Evolutionary conservation across 495 filamentous ascomycete genomes (phyloP).

Genomic region (Podospora australis): DNA sequence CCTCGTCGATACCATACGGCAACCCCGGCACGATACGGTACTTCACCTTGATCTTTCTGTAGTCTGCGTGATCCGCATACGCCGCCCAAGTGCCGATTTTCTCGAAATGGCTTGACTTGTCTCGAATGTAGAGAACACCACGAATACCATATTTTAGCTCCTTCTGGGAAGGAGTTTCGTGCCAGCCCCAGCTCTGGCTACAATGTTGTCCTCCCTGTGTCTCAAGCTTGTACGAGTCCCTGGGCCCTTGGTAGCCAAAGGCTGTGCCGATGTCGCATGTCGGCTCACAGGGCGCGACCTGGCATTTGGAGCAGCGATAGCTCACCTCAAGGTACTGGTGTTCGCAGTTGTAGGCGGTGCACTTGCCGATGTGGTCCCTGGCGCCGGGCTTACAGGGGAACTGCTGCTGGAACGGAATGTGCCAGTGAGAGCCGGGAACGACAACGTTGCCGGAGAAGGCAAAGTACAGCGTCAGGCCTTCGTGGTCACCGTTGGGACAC

Average conservation of each 20-base stretch:
- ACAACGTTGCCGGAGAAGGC: not conserved
- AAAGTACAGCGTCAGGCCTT: not conserved
- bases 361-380: not conserved
- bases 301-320: conserved; percentile 1
- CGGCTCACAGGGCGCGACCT: not conserved
- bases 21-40: not conserved
- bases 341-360: not conserved
- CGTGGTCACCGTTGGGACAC: conserved; percentile 3
- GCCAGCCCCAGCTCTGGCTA: not conserved
- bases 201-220: not conserved
- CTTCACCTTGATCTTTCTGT: not conserved
- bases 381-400: conserved; percentile 1
- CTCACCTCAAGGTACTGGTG: not conserved
- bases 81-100: not conserved
- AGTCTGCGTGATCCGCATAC: not conserved
- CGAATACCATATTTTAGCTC: not conserved
- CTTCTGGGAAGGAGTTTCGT: not conserved
- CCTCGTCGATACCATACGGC: not conserved
- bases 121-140: not conserved
- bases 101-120: not conserved
- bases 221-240: not conserved
- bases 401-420: not conserved
- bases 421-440: not conserved
- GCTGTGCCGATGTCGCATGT: not conserved
- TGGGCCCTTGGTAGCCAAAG: not conserved